Conservation (phyloP, 768 basidiomycete genomes). For the Lactarius pseudohatsudake region DNA sequence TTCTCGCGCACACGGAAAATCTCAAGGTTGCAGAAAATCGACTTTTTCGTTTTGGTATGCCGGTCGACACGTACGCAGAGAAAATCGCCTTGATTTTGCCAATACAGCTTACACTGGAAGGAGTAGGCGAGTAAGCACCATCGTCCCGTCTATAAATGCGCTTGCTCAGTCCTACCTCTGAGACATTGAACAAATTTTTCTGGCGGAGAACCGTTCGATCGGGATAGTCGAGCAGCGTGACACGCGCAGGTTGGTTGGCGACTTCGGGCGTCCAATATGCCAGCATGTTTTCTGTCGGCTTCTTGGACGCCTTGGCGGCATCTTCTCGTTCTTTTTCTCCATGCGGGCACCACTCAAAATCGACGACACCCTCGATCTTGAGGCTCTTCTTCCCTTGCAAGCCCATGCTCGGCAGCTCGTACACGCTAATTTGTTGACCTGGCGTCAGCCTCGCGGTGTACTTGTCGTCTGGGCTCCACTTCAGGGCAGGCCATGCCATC, state of each 20-base stretch:
- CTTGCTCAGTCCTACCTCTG: slow-evolving; percentile 63
- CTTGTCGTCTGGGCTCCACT: slow-evolving; percentile 97
- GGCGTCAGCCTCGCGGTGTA: slow-evolving; percentile 88
- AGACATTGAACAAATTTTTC: slow-evolving; percentile 97
- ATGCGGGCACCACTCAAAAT: slow-evolving; percentile 98
- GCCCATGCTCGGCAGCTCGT: slow-evolving; percentile 93
- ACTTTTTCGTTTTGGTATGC: slow-evolving; percentile 98
- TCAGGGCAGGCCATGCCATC: slow-evolving; percentile 92
- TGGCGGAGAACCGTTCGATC: slow-evolving; percentile 79
- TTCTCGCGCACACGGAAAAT: slow-evolving; percentile 97
- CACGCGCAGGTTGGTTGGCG: slow-evolving; percentile 92
- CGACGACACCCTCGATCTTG: slow-evolving; percentile 95
- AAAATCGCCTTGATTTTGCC: slow-evolving; percentile 98
- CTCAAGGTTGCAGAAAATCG: slow-evolving; percentile 96
- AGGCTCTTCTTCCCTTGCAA: slow-evolving; percentile 94
- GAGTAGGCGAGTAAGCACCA: slow-evolving; percentile 13
- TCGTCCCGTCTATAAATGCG: background rate
- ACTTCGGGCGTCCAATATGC: slow-evolving; percentile 99
- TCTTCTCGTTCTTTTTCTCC: slow-evolving; percentile 88
- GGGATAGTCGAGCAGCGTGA: slow-evolving; percentile 90
- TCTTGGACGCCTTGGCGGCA: slow-evolving; percentile 53
- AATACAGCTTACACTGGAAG: slow-evolving; percentile 89
- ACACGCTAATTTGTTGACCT: slow-evolving; percentile 92
- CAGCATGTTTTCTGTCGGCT: slow-evolving; percentile 84
- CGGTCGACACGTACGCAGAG: slow-evolving; percentile 99